Conservation (phyloP, 2,329 filamentous ascomycete species). For the Neocatenulostroma microsporum region DNA sequence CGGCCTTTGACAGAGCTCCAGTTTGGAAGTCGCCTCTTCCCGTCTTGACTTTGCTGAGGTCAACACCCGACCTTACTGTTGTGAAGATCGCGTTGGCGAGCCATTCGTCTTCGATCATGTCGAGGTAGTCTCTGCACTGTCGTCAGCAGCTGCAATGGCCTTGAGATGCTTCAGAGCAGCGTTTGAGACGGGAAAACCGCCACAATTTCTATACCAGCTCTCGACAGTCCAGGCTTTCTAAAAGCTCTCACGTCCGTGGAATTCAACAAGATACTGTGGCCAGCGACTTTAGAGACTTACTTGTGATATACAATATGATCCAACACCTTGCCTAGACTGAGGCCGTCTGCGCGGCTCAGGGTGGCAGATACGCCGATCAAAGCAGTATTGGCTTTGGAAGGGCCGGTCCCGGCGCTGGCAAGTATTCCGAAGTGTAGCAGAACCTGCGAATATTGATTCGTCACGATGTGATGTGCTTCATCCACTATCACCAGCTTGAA, state of each 20-base stretch:
- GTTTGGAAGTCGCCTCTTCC: constrained; percentile 70
- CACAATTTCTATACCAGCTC: too few species aligned
- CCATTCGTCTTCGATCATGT: constrained; percentile 86
- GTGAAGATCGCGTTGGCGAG: constrained; percentile 89
- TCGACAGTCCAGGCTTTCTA: too few species aligned
- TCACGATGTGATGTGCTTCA: constrained; percentile 94
- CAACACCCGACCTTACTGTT: constrained; percentile 74
- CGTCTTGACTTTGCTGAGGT: constrained; percentile 56
- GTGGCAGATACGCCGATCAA: constrained; percentile 87
- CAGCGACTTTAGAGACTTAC: too few species aligned
- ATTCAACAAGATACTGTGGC: too few species aligned
- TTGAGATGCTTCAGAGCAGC: too few species aligned
- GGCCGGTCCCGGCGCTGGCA: too few species aligned
- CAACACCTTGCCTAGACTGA: constrained; percentile 73
- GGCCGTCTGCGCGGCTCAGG: constrained; percentile 71
- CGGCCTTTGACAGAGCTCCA: constrained; percentile 65
- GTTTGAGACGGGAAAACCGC: too few species aligned
- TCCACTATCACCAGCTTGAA: constrained; percentile 94
- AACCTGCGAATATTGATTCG: constrained; percentile 65
- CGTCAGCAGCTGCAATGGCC: constrained; percentile 12
- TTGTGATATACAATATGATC: constrained; percentile 97
- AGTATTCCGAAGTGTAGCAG: constrained; percentile 72
- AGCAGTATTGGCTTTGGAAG: constrained; percentile 36
- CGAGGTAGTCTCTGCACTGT: constrained; percentile 53
- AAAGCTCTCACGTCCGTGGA: too few species aligned